Evolutionary conservation across 768 basidiomycete genomes (phyloP), one percentile per base, ranked within the genome.

Genomic region (Cyclocybe aegerita): DNA sequence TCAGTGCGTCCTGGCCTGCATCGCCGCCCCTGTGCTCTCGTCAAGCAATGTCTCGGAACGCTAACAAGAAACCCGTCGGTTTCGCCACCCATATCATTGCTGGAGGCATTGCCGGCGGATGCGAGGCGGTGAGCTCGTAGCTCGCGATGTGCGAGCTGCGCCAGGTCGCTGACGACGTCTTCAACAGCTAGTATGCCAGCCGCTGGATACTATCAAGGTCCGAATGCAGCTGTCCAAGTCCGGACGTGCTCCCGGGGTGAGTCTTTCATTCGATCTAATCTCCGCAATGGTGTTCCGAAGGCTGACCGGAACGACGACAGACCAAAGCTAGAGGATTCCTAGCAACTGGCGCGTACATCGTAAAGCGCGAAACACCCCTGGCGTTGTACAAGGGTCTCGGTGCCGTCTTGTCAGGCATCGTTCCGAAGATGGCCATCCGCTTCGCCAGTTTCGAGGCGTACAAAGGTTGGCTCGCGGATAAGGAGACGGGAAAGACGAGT

Each of bases 371-470:
- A 72, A 95, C 95, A 2, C 93, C 93, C 0, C 79, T 98, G 35
- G 97, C 97, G 2, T 72, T 99, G 35, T 99, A 98, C 82, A 99
- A 99, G 67, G 97, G 95, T 55, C 82, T 99, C 34, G 97, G 97
- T 15, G 97, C 97, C 7, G 97, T 99, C 38, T 75, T 96, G 40
- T 87, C 91, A 9, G 97, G 97, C 9, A 99, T 99, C 67, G 93
- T 98, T 7, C 97, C 97, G 1, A 99, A 99, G 75, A 99, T 99
- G 97, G 93, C 93, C 42, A 98, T 94, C 64, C 89, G 97, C 33
- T 99, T 98, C 67, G 95, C 96, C 8, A 93, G 91, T 67, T 99
- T 99, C 66, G 97, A 99, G 73, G 77, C 85, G 39, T 99, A 99
- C 79, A 94, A 96, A 68, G 80, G 75, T 0, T 85, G 80, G 79